Evolutionary conservation across 108 stramenopile species (phyloP).

Genomic region (Cyclotella distinguenda): DNA sequence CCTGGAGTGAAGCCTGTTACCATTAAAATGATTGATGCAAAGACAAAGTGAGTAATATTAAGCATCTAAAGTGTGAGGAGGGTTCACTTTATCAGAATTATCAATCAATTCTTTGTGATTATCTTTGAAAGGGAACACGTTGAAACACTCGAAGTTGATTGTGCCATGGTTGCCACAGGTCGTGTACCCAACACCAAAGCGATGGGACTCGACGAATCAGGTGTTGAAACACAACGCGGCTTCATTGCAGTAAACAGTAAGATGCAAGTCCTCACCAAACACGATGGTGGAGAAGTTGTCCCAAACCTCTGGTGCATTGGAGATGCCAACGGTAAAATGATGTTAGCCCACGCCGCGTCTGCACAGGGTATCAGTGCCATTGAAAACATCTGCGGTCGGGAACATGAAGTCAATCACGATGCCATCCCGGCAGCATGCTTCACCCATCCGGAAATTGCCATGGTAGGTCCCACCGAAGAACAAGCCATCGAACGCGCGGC

Average conservation of each 20-base stretch:
- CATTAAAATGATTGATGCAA: conserved; percentile 98
- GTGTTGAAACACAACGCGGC: conserved; percentile 93
- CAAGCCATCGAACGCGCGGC: conserved; percentile 90
- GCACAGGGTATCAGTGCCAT: conserved; percentile 97
- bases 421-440: conserved; percentile 98
- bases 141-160: conserved; percentile 96
- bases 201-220: conserved; percentile 88
- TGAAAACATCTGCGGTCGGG: conserved; percentile 93
- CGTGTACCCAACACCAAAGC: conserved; percentile 94
- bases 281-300: conserved; percentile 77
- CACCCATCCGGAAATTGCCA: conserved; percentile 98
- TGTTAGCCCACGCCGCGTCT: conserved; percentile 98
- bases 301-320: conserved; percentile 97
- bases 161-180: conserved; percentile 97
- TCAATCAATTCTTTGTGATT: not conserved
- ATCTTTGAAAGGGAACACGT: conserved; percentile 77
- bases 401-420: conserved; percentile 90
- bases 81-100: not conserved
- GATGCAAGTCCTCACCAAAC: conserved; percentile 93
- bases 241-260: conserved; percentile 95
- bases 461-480: conserved; percentile 98
- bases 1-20: conserved; percentile 96
- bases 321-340: conserved; percentile 99
- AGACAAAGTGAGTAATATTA: conserved; percentile 84
- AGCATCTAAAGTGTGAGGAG: conserved; percentile 3